A percentile compares a stretch with the other conserved stretches of the same genome.
These are phyloP conservation scores for Gynandropsis gynandra DNA, from an alignment of 345 rosid genomes.

Conservation along the genomic window DNA sequence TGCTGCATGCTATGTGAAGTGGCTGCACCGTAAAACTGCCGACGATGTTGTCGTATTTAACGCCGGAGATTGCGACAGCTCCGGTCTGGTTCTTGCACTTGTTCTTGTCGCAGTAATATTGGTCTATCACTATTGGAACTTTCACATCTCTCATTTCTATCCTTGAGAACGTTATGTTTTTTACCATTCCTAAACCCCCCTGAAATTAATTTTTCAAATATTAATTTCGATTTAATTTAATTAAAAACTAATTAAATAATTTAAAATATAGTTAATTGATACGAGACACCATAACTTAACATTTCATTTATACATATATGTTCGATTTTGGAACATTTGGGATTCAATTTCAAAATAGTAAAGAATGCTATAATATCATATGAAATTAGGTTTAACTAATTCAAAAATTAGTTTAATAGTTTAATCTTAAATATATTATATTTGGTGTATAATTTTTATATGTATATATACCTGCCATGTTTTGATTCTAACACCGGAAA, in stretches of 20 bases:
- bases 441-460: too few relatives aligned
- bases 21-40: slow-evolving; percentile 70
- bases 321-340: too few relatives aligned
- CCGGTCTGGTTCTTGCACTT: slow-evolving; percentile 67
- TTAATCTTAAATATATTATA: too few relatives aligned
- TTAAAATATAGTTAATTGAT: too few relatives aligned
- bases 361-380: too few relatives aligned
- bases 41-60: slow-evolving; percentile 46
- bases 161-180: slow-evolving; percentile 65
- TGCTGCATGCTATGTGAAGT: slow-evolving; percentile 68
- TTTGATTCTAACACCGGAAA: slow-evolving; percentile 74
- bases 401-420: too few relatives aligned
- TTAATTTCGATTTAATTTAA: too few relatives aligned
- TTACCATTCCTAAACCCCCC: slow-evolving; percentile 76
- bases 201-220: slow-evolving; percentile 11
- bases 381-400: too few relatives aligned
- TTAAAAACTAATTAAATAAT: too few relatives aligned
- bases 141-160: slow-evolving; percentile 64
- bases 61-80: slow-evolving; percentile 64
- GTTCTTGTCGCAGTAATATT: slow-evolving; percentile 76
- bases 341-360: too few relatives aligned
- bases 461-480: slow-evolving; percentile 71
- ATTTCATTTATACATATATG: too few relatives aligned
- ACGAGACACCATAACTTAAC: too few relatives aligned
- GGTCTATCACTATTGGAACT: slow-evolving; percentile 73